Conservation (phyloP, 768 basidiomycete genomes). For the Trametes meyenii region DNA sequence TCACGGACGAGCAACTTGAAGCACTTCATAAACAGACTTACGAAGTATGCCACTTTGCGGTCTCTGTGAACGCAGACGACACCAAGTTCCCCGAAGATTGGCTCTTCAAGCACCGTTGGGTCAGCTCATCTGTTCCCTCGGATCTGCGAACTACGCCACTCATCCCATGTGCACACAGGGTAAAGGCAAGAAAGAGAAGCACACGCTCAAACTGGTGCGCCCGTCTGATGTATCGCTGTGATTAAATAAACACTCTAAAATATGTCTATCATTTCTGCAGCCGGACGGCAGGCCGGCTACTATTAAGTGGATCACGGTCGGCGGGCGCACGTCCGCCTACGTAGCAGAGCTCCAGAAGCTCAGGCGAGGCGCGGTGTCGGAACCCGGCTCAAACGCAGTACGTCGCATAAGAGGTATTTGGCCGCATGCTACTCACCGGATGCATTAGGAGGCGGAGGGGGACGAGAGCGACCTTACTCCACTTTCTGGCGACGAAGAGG, state of each 20-base stretch:
- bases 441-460: background rate
- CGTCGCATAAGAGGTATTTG: background rate
- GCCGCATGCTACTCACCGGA: background rate
- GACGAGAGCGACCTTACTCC: constrained; percentile 33
- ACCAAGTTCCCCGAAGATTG: constrained; percentile 65
- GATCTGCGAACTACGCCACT: background rate
- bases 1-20: constrained; percentile 51
- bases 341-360: constrained; percentile 62
- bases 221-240: too few relatives aligned
- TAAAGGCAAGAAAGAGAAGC: constrained; percentile 58
- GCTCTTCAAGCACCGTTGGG: constrained; percentile 75
- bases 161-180: constrained; percentile 38
- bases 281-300: constrained; percentile 71
- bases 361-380: background rate
- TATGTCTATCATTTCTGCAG: constrained; percentile 38
- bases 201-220: constrained; percentile 51
- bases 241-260: too few relatives aligned
- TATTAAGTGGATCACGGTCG: constrained; percentile 74
- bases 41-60: constrained; percentile 61
- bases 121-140: constrained; percentile 28
- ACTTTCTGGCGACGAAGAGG: constrained; percentile 26
- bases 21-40: constrained; percentile 54
- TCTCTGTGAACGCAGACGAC: constrained; percentile 71
- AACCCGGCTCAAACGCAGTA: background rate
- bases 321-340: constrained; percentile 76